phyloP scores from a whole-genome alignment of 2,329 filamentous ascomycete genomes.

The Aspergillus sp. region DNA sequence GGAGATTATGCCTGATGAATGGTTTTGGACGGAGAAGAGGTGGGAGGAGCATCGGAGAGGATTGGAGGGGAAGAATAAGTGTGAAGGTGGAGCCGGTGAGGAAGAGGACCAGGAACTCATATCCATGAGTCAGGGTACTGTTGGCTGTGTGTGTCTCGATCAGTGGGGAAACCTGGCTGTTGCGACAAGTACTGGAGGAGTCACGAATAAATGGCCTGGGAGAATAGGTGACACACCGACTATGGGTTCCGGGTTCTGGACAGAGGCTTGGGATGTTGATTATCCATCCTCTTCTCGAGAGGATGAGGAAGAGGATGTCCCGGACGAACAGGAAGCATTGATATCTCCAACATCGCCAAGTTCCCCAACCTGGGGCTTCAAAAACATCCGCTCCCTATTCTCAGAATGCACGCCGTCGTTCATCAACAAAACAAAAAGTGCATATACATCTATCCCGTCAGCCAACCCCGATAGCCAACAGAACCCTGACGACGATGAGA shows the following conservation, averaged over 20 bases:
- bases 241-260: constrained; percentile 81
- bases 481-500: not conserved
- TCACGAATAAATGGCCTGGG: constrained; percentile 84
- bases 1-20: constrained; percentile 60
- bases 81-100: not conserved
- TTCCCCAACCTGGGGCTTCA: no score
- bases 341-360: no score
- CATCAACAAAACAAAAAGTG: not conserved
- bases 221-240: constrained; percentile 81
- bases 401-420: constrained; percentile 12
- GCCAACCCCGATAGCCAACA: not conserved
- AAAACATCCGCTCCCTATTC: constrained; percentile 5
- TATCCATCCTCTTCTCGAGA: not conserved
- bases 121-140: constrained; percentile 70
- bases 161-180: constrained; percentile 64
- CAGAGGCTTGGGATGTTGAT: constrained; percentile 63
- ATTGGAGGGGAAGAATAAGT: constrained; percentile 29
- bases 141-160: constrained; percentile 76
- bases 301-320: no score
- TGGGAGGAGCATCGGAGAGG: constrained; percentile 72
- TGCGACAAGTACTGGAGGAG: constrained; percentile 62
- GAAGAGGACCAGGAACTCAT: constrained; percentile 7
- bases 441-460: constrained; percentile 5
- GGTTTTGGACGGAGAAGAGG: constrained; percentile 70
- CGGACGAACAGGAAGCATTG: no score